Evolutionary conservation across 306 rosid species (phyloP), one percentile per base, ranked within the genome.

Genomic region (Cicer cuneatum): DNA sequence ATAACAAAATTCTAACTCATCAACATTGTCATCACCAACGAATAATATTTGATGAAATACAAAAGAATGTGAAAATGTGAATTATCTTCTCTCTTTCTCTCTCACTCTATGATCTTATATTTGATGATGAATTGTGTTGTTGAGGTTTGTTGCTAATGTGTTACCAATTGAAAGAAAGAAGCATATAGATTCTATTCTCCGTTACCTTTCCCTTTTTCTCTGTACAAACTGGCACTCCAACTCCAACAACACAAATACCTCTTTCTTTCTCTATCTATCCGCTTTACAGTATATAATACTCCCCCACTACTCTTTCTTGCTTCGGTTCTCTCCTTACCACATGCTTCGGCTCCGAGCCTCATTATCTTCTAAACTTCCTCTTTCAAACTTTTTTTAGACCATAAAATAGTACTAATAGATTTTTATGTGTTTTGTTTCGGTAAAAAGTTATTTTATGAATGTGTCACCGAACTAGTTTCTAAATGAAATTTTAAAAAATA

Each of bases 61-160:
- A 29, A 29, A 21, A 60, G 8, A 69, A 11, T n/a, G n/a, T n/a
- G n/a, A n/a, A n/a, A n/a, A n/a, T n/a, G n/a, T n/a, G 33, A 4
- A 29, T 29, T 29, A 29, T 46, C 59, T 54, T 9, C 45, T 74
- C 19, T 72, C 52, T 78, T 19, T 59, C 4, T 63, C 1, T 64
- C n/a, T 46, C 21, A 60, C 1, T 46, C 15, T 68, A 15, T 71
- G 78, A 51, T 61, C 35, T 14, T 72, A 64, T 41, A 38, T 13
- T 16, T 64, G 52, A 64, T 63, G 71, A 49, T 56, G 63, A 83
- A 29, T 29, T 29, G 71, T 88, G 86, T 29, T 78, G 75, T 59
- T 69, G 79, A 81, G 89, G 76, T 60, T 81, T 82, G 83, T 87
- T 78, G 85, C 84, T n/a, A 29, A 29, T 72, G 64, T 82, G 78